phyloP scores from a whole-genome alignment of 371 early-diverging fungal species.

The Capillidium rhysosporum region DNA sequence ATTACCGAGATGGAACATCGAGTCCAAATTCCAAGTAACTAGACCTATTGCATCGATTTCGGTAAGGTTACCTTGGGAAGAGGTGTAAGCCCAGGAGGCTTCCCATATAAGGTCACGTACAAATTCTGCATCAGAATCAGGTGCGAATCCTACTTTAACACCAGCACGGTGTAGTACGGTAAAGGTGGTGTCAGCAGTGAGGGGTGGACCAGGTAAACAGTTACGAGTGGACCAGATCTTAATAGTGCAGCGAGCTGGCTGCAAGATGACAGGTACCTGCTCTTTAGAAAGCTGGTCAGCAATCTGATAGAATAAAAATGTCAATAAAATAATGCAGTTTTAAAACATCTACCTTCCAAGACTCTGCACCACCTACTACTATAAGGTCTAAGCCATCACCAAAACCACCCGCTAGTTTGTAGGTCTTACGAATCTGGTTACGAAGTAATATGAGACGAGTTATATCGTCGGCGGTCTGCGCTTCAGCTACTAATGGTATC shows the following conservation, averaged over 20 bases:
- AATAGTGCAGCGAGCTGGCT: conserved; percentile 44
- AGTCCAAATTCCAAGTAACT: conserved; percentile 43
- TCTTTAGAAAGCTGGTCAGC: conserved; percentile 31
- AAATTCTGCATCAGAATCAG: conserved; percentile 23
- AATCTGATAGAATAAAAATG: conserved; percentile 18
- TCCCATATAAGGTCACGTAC: conserved; percentile 52
- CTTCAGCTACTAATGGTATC: conserved; percentile 32
- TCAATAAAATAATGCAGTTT: neutral
- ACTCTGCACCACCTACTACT: conserved; percentile 44
- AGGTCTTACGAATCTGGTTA: conserved; percentile 9
- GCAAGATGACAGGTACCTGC: conserved; percentile 36
- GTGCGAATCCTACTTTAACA: conserved; percentile 39
- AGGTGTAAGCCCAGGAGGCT: conserved; percentile 43
- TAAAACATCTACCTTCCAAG: conserved; percentile 9
- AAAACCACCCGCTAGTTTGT: conserved; percentile 5
- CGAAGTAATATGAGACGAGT: conserved; percentile 38
- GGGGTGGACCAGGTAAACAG: conserved; percentile 35
- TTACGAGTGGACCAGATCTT: conserved; percentile 36
- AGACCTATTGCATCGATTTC: conserved; percentile 43
- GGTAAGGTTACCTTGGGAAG: conserved; percentile 21
- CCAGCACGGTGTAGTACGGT: conserved; percentile 34
- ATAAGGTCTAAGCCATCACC: conserved; percentile 21
- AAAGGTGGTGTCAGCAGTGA: conserved; percentile 31
- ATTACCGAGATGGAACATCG: conserved; percentile 9
- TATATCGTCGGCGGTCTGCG: conserved; percentile 48